Conservation (phyloP, 73 alveolate genomes). For the Tetrahymena malaccensis region DNA sequence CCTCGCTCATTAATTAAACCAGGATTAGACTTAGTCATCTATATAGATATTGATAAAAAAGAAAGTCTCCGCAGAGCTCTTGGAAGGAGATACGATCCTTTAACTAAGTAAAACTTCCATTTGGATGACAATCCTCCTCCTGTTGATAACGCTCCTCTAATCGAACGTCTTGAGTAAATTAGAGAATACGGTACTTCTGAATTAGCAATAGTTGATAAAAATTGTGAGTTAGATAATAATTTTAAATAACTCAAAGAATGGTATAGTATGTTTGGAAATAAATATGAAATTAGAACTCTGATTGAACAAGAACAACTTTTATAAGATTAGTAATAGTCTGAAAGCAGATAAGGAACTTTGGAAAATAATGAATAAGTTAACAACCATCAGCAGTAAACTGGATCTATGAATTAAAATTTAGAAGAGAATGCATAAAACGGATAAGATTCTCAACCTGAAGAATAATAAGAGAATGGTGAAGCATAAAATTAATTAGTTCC, state of each 20-base stretch:
- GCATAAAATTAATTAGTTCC: neutral
- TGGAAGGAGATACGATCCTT: conserved; percentile 86
- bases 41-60: conserved; percentile 65
- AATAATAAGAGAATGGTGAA: neutral
- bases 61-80: conserved; percentile 80
- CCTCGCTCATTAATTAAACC: conserved; percentile 58
- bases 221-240: conserved; percentile 75
- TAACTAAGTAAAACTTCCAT: conserved; percentile 70
- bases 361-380: conserved; percentile 38
- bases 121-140: conserved; percentile 91
- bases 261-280: conserved; percentile 78
- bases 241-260: conserved; percentile 75
- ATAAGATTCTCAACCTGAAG: conserved; percentile 12
- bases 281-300: conserved; percentile 25
- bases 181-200: conserved; percentile 74
- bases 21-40: conserved; percentile 81
- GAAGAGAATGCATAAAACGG: conserved; percentile 36
- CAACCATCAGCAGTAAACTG: conserved; percentile 10
- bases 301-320: conserved; percentile 49
- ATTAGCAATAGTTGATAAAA: conserved; percentile 72
- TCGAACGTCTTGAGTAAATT: conserved; percentile 82
- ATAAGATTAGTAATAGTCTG: conserved; percentile 35
- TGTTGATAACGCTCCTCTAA: conserved; percentile 75
- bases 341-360: conserved; percentile 34
- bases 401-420: conserved; percentile 31